Percentiles rank a stretch among this genome's conserved stretches.
phyloP scores from a whole-genome alignment of 2,329 filamentous ascomycete species.

The Aureobasidium leucospermi region DNA sequence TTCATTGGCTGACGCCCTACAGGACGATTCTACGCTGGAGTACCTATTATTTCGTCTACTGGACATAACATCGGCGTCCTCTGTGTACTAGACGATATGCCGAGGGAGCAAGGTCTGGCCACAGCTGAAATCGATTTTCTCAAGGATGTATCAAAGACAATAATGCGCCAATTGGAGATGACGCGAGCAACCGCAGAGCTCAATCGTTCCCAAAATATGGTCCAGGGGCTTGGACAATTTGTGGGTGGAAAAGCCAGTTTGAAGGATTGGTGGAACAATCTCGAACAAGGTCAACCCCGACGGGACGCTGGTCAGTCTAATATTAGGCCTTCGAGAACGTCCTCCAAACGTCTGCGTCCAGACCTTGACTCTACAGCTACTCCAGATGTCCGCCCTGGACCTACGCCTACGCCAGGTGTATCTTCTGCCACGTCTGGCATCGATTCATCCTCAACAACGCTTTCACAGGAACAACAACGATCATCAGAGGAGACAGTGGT shows the following conservation, averaged over 20 bases:
- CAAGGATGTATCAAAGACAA: constrained; percentile 22
- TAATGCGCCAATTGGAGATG: constrained; percentile 29
- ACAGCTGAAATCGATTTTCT: constrained; percentile 21
- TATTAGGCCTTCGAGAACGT: not conserved
- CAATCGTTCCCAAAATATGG: constrained; percentile 18
- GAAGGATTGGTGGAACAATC: constrained; percentile 9
- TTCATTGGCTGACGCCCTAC: constrained; percentile 14
- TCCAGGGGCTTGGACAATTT: constrained; percentile 19
- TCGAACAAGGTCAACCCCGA: not conserved
- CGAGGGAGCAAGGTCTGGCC: constrained; percentile 18
- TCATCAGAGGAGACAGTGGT: not conserved
- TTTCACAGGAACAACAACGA: not conserved
- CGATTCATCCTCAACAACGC: not conserved
- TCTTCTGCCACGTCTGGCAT: not conserved
- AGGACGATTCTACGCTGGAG: constrained; percentile 27
- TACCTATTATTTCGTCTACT: constrained; percentile 26
- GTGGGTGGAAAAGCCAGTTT: constrained; percentile 17
- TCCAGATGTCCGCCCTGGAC: not conserved
- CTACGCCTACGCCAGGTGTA: not conserved
- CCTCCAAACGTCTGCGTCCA: not conserved
- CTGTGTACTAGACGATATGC: constrained; percentile 26
- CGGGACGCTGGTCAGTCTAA: not conserved
- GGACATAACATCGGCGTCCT: constrained; percentile 28
- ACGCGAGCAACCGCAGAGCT: constrained; percentile 27
- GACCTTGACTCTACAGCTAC: no score